Conservation (phyloP, 495 filamentous ascomycete genomes). For the Podospora bellae-mahoneyi region DNA sequence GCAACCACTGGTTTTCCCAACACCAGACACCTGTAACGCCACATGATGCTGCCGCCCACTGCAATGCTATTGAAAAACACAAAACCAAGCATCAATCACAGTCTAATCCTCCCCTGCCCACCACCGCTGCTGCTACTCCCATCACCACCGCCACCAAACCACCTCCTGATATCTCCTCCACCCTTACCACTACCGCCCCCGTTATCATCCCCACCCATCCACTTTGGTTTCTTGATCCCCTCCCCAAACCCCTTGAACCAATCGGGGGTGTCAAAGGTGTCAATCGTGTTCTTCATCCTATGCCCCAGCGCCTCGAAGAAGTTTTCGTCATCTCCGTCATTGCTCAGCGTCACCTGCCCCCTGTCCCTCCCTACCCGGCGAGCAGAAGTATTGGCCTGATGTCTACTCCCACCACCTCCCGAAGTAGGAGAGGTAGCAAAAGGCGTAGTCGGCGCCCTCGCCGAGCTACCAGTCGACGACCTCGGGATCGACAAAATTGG, state of each 20-base stretch:
- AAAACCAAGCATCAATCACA: constrained; percentile 20
- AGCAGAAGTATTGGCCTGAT: neutral
- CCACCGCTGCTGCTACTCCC: constrained; percentile 13
- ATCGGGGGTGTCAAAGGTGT: constrained; percentile 73
- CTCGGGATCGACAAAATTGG: constrained; percentile 41
- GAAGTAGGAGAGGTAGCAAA: constrained; percentile 42
- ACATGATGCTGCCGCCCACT: neutral
- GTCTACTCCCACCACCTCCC: constrained; percentile 9
- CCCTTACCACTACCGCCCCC: constrained; percentile 22
- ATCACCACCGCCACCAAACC: constrained; percentile 44
- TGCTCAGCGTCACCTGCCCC: constrained; percentile 21
- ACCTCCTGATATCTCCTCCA: constrained; percentile 40
- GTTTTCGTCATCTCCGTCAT: constrained; percentile 67
- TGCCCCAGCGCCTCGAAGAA: constrained; percentile 82
- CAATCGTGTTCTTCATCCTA: constrained; percentile 85
- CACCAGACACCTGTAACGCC: neutral
- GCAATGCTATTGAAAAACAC: constrained; percentile 7
- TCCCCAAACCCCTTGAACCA: constrained; percentile 75
- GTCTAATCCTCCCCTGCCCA: constrained; percentile 24
- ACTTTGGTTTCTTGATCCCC: constrained; percentile 73
- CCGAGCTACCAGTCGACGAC: constrained; percentile 21
- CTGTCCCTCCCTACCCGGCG: neutral
- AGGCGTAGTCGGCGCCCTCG: constrained; percentile 35
- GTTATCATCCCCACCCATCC: constrained; percentile 66
- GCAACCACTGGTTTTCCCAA: too few species aligned